Evolutionary conservation across 768 basidiomycete species (phyloP).

Genomic region (Lanmaoa pseudosensibilis): DNA sequence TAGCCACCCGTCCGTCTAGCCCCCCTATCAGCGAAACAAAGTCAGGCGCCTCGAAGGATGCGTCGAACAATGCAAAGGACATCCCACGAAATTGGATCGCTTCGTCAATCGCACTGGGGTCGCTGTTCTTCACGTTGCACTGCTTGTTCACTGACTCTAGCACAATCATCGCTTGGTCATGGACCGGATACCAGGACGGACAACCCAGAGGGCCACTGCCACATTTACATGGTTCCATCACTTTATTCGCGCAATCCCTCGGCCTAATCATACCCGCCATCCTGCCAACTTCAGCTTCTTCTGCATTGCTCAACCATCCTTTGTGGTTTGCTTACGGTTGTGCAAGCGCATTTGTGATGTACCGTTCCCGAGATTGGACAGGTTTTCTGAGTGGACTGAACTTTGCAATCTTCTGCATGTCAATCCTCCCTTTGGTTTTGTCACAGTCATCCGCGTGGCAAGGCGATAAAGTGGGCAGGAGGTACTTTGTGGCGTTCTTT

Average conservation of each 20-base stretch:
- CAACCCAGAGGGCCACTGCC: conserved; percentile 68
- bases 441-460: conserved; percentile 42
- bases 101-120: conserved; percentile 59
- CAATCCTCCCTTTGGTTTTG: conserved; percentile 57
- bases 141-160: conserved; percentile 72
- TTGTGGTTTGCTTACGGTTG: conserved; percentile 56
- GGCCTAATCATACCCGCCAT: conserved; percentile 50
- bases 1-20: conserved; percentile 42
- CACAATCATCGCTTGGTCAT: conserved; percentile 82
- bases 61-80: conserved; percentile 2
- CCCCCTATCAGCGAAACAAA: conserved; percentile 3
- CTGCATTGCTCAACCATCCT: conserved; percentile 42
- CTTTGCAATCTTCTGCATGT: conserved; percentile 62
- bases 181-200: conserved; percentile 78
- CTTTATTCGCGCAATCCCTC: conserved; percentile 59
- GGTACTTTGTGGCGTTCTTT: conserved; percentile 56
- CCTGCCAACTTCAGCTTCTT: conserved; percentile 21
- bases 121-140: conserved; percentile 70
- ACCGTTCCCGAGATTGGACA: conserved; percentile 60
- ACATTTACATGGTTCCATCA: conserved; percentile 66
- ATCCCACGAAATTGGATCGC: conserved; percentile 35
- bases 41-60: not conserved
- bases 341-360: conserved; percentile 55
- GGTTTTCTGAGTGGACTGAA: conserved; percentile 71
- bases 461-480: conserved; percentile 43